Percentiles rank a stretch among this genome's conserved stretches.
Evolutionary conservation across 2,329 filamentous ascomycete species (phyloP).

Genomic region (Verticillium tricorpus): DNA sequence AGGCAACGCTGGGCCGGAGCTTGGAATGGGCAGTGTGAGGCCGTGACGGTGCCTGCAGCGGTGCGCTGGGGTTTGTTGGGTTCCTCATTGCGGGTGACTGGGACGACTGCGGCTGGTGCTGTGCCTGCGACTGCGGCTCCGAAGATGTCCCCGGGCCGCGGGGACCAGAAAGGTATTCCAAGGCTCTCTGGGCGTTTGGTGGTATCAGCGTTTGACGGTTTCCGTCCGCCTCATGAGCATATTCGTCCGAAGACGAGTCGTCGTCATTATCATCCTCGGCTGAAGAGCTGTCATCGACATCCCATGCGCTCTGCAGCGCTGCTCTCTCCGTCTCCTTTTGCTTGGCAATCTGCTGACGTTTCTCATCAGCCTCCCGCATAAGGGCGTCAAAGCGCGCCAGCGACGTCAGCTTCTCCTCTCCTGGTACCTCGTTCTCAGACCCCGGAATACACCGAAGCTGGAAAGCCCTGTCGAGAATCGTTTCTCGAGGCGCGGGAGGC

Average conservation of each 20-base stretch:
- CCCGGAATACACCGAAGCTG: slow-evolving; percentile 60
- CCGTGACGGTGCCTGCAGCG: slow-evolving; percentile 23
- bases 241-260: slow-evolving; percentile 34
- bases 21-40: slow-evolving; percentile 52
- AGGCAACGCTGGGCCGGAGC: slow-evolving; percentile 36
- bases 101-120: slow-evolving; percentile 20
- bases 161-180: slow-evolving; percentile 45
- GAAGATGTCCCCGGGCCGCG: slow-evolving; percentile 21
- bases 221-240: slow-evolving; percentile 24
- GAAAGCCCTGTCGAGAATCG: slow-evolving; percentile 64
- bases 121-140: not conserved
- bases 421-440: slow-evolving; percentile 47
- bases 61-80: slow-evolving; percentile 11
- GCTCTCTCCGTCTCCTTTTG: slow-evolving; percentile 21
- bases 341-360: slow-evolving; percentile 35
- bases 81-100: slow-evolving; percentile 26
- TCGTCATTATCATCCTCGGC: slow-evolving; percentile 34
- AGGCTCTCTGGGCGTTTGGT: slow-evolving; percentile 41
- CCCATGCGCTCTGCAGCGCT: slow-evolving; percentile 44
- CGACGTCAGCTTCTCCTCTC: slow-evolving; percentile 60
- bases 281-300: slow-evolving; percentile 41
- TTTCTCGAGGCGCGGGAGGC: slow-evolving; percentile 53
- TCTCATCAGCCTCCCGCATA: slow-evolving; percentile 57
- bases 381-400: slow-evolving; percentile 62
- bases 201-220: slow-evolving; percentile 33